Base-by-base conservation (phyloP, 176 grass and related monocot genomes). In the Musa beccarii region DNA sequence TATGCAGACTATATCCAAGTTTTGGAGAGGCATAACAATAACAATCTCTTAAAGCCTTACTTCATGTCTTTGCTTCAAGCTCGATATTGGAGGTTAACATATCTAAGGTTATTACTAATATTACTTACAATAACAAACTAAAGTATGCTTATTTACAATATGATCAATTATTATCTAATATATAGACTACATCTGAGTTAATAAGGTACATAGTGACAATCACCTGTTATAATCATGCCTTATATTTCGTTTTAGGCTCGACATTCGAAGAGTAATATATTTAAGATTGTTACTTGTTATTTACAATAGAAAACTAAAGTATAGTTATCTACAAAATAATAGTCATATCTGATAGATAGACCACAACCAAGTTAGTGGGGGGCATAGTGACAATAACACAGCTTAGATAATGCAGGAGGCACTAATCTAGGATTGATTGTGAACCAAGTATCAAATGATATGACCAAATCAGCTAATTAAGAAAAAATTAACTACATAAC, bases 81-180 rank as follows among this genome's bases (percentile, higher is more conserved):
- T 50, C 11, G 50, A 17, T 19, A 50, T 34, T 14, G 15, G 17
- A 19, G 67, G 19, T 9, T 1, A 69, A 50, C 67, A 69, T 9
- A 50, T 43, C 28, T 9, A 17, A 51, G 34, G 25, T 19, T 50
- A 9, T 28, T 28, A 28, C 26, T 2, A 22, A 22, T 66, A 11
- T 66, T 34, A 66, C 29, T 28, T 66, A 50, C 43, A 51, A 43
- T 9, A 49, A 15, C 10, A 69, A 50, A 43, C 17, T 50, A 50
- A 69, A 69, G 49, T 19, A 66, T 66, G 11, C 2, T 66, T 28
- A 66, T 59, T 14, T 16, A 50, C n/a, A 57, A n/a, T 1, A 11
- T 49, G 54, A 20, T 74, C 19, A 64, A 8, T 76, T 59, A 51
- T 76, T 59, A 52, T 76, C 55, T 64, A 59, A 76, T 63, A 76